Percentiles rank a stretch among this genome's conserved stretches.
Evolutionary conservation across 306 rosid species (phyloP).

Genomic region (Begonia peltatifolia): DNA sequence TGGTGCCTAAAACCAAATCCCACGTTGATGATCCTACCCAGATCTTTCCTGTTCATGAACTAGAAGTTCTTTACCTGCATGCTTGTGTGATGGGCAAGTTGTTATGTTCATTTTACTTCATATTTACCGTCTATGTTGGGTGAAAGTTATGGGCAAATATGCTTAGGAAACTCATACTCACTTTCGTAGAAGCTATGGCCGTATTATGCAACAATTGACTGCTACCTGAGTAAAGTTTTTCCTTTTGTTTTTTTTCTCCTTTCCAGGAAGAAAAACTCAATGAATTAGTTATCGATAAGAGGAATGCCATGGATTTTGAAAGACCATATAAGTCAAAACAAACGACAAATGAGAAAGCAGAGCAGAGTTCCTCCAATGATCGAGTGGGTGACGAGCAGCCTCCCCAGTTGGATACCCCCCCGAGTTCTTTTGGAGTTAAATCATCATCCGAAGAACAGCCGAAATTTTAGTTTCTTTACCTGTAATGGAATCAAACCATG

Average conservation of each 20-base stretch:
- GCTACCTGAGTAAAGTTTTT: too few species aligned
- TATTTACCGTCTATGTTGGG: too few species aligned
- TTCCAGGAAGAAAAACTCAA: conserved; percentile 59
- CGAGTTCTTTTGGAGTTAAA: conserved; percentile 28
- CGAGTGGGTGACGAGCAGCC: conserved; percentile 26
- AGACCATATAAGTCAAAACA: conserved; percentile 39
- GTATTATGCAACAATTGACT: too few species aligned
- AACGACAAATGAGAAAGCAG: conserved; percentile 34
- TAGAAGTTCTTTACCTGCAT: too few species aligned
- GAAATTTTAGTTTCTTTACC: conserved; percentile 12
- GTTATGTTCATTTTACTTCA: too few species aligned
- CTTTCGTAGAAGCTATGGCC: too few species aligned
- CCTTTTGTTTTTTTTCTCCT: background rate
- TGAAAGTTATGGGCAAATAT: too few species aligned
- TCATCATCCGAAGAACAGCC: conserved; percentile 31
- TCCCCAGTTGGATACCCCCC: conserved; percentile 17
- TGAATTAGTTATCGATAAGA: conserved; percentile 41
- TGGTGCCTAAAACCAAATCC: too few species aligned
- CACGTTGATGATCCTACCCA: too few species aligned
- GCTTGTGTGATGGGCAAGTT: too few species aligned
- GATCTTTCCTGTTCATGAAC: too few species aligned
- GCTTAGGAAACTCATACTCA: too few species aligned
- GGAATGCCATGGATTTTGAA: conserved; percentile 45
- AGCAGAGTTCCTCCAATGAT: conserved; percentile 27
- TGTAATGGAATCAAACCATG: background rate